phyloP scores from a whole-genome alignment of 2,329 filamentous ascomycete species.

The Fusarium lyarnte region DNA sequence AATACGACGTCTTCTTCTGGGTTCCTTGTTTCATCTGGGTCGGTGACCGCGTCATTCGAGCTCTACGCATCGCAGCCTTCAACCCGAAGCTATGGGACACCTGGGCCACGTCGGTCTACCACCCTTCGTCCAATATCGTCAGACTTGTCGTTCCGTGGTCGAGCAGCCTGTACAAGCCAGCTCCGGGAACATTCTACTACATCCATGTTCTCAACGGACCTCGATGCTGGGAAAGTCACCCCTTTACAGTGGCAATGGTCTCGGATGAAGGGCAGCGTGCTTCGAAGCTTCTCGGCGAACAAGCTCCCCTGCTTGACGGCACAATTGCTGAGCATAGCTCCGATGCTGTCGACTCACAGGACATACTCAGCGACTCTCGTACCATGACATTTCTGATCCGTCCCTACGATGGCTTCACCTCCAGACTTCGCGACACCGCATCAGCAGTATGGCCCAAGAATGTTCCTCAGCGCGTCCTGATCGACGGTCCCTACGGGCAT shows the following conservation, averaged over 20 bases:
- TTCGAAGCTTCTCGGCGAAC: constrained; percentile 43
- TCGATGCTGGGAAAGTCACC: constrained; percentile 60
- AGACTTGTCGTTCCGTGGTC: constrained; percentile 51
- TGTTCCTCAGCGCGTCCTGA: constrained; percentile 48
- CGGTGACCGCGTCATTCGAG: constrained; percentile 58
- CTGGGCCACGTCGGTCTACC: constrained; percentile 48
- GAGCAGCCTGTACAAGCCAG: constrained; percentile 47
- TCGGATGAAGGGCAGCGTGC: constrained; percentile 15
- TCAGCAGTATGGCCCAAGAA: constrained; percentile 38
- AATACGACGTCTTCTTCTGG: constrained; percentile 62
- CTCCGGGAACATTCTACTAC: constrained; percentile 58
- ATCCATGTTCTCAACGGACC: constrained; percentile 53
- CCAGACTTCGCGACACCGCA: constrained; percentile 48
- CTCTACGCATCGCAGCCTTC: constrained; percentile 54
- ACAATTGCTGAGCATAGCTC: neutral
- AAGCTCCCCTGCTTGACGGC: constrained; percentile 46
- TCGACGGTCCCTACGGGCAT: constrained; percentile 58
- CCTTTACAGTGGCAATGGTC: constrained; percentile 56
- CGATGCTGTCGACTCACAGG: neutral
- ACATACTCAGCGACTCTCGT: neutral
- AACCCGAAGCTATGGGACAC: constrained; percentile 52
- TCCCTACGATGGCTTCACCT: constrained; percentile 57
- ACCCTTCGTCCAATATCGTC: constrained; percentile 53
- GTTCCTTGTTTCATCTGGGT: constrained; percentile 60
- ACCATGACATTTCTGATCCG: constrained; percentile 56